Evolutionary conservation across 805 yeast species (phyloP), one percentile per base, ranked within the genome.

Genomic region (Candida sonorensis): DNA sequence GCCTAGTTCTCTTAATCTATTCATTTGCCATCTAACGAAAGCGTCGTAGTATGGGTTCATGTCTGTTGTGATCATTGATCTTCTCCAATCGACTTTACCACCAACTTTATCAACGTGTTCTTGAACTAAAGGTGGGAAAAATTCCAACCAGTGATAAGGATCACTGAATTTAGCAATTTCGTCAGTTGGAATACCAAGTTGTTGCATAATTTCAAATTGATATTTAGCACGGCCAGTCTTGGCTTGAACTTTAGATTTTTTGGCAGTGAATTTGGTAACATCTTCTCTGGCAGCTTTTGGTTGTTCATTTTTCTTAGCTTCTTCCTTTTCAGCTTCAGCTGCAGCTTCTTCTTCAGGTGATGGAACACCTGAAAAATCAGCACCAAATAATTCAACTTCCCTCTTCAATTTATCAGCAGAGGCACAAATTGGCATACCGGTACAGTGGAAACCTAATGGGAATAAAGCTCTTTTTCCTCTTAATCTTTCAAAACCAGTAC

Each of bases 401-500:
- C 98, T 78, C 54, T 75, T 76, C 54, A 92, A 72, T 64, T 92
- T 90, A 64, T 90, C 98, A 30, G 98, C 97, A 51, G 95, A 74
- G 18, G 97, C 90, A 56, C 77, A 71, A 58, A 92, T 92, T 34
- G 98, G 97, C 96, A 92, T 82, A 70, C 98, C 98, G 22, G 98
- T 92, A 73, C 98, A 92, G 64, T 92, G 98, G 81, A 90, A 92
- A 30, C 98, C 98, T 36, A 92, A 71, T 31, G 98, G 97, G 66
- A 85, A 92, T 40, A 88, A 66, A 23, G 96, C 95, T 49, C 82
- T 74, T 62, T 81, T 85, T 45, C 97, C 97, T 53, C 72, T 72
- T 90, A 92, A 82, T 64, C 97, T 78, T 67, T 92, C 95, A 55
- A 81, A 92, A 34, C 97, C 97, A 35, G 83, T 69, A 28, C 88